A percentile compares a stretch with the other conserved stretches of the same genome.
These are phyloP conservation scores for Neurospora crassa DNA, from an alignment of 2,329 filamentous ascomycete genomes.

Conservation along the genomic window DNA sequence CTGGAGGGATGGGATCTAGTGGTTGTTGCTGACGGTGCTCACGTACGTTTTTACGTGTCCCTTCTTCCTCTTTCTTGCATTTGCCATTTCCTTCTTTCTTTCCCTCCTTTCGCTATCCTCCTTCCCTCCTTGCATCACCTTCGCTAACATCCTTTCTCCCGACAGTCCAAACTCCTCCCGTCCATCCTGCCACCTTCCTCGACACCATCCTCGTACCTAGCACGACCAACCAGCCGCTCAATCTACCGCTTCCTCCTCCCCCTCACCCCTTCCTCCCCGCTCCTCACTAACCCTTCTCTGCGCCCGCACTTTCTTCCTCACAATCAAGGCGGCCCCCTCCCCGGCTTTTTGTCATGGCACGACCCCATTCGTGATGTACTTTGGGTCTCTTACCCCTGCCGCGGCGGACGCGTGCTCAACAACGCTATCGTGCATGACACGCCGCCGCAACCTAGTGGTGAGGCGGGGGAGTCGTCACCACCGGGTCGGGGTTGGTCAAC, in stretches of 20 bases:
- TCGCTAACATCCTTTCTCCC: background rate
- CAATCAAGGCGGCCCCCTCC: background rate
- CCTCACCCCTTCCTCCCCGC: slow-evolving; percentile 2
- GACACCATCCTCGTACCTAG: background rate
- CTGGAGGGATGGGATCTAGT: slow-evolving; percentile 6
- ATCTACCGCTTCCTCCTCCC: slow-evolving; percentile 16
- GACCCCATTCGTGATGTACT: slow-evolving; percentile 6
- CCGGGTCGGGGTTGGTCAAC: slow-evolving; percentile 9
- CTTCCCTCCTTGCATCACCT: background rate
- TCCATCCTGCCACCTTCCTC: background rate
- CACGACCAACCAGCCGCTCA: slow-evolving; percentile 6
- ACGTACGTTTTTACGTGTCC: slow-evolving; percentile 4
- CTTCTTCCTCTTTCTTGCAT: background rate
- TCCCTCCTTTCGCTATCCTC: background rate
- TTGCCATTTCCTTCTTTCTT: background rate
- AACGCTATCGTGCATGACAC: slow-evolving; percentile 11
- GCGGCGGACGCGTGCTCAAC: slow-evolving; percentile 13
- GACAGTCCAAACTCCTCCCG: background rate
- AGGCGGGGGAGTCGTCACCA: background rate
- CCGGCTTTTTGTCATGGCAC: slow-evolving; percentile 6
- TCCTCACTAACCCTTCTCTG: slow-evolving; percentile 6
- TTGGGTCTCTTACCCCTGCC: slow-evolving; percentile 12
- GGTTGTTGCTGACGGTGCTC: slow-evolving; percentile 11
- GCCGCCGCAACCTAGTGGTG: background rate
- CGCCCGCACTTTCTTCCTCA: background rate